Evolutionary conservation across 306 rosid species (phyloP).

Genomic region (Fragaria vesca): DNA sequence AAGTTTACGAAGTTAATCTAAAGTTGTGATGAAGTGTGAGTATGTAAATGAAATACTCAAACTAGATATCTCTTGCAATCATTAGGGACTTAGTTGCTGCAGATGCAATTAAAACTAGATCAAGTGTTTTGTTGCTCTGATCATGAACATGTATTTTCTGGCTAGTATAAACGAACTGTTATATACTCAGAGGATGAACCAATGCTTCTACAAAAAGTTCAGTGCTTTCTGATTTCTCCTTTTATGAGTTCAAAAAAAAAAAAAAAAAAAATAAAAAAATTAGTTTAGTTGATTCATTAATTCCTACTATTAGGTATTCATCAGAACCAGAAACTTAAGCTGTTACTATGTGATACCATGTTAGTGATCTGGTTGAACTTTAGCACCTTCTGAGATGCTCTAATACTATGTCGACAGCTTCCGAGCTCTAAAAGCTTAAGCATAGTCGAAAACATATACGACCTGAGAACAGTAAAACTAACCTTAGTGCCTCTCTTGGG

Average conservation of each 20-base stretch:
- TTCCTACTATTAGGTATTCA: not conserved
- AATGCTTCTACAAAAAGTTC: not conserved
- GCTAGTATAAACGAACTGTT: not conserved
- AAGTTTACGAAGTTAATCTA: not conserved
- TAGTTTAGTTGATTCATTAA: not conserved
- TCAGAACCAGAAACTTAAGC: not conserved
- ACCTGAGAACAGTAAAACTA: not conserved
- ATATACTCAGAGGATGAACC: not conserved
- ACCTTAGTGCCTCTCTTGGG: conserved; percentile 94
- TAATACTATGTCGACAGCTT: not conserved
- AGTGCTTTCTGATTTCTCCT: not conserved
- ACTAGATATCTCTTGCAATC: not conserved
- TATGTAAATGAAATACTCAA: not conserved
- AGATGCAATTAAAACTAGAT: not conserved
- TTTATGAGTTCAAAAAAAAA: not conserved
- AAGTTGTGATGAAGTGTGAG: not conserved
- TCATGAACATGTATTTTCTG: not conserved
- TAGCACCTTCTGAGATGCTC: not conserved
- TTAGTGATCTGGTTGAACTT: not conserved
- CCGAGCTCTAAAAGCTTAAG: not conserved
- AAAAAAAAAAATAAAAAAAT: not conserved
- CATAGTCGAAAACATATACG: not conserved
- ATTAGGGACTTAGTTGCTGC: not conserved
- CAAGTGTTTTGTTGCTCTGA: not conserved
- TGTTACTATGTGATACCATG: not conserved